Evolutionary conservation across 768 basidiomycete species (phyloP), one percentile per base, ranked within the genome.

Genomic region (Trametes maxima): DNA sequence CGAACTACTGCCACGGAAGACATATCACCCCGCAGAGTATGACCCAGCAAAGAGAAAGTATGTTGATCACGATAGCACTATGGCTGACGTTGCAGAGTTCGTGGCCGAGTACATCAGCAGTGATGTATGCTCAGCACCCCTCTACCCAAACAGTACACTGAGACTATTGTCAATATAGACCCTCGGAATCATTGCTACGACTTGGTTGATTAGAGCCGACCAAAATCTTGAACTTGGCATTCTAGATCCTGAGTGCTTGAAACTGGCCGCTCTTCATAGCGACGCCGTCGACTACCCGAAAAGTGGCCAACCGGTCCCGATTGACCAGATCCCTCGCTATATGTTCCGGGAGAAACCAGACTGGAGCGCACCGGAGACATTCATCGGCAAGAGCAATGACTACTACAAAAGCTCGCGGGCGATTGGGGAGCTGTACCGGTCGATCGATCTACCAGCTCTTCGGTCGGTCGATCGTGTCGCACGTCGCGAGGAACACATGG

Each of bases 231-330:
- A 70, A 5, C 28, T 33, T 33, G 77, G 78, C 0, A 85, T 86
- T 39, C 75, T 81, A 46, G 79, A 88, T 64, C 51, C 63, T 1
- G 79, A 82, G 28, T 89, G 88, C 70, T 43, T 82, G 12, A 73
- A 60, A 43, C 75, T 91, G 24, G 81, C 88, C 8, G 70, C 74
- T 12, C 73, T 89, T 14, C 86, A 88, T 66, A 86, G 83, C 37
- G 74, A 83, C 54, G 88, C 88, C 0, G 86, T 88, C 1, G 87
- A 89, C 69, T 89, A 84, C 65, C 84, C 85, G 0, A 87, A 87
- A 71, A 83, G 80, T 22, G 75, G 77, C 14, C 62, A 64, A 10
- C 72, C 76, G 0, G 77, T 79, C 11, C 59, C 69, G 1, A 10
- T 71, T 5, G 12, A 56, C 2, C 36, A 44, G 0, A 79, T 87